Conservation (phyloP, 331 rosid genomes). For the Quercus lobata region DNA sequence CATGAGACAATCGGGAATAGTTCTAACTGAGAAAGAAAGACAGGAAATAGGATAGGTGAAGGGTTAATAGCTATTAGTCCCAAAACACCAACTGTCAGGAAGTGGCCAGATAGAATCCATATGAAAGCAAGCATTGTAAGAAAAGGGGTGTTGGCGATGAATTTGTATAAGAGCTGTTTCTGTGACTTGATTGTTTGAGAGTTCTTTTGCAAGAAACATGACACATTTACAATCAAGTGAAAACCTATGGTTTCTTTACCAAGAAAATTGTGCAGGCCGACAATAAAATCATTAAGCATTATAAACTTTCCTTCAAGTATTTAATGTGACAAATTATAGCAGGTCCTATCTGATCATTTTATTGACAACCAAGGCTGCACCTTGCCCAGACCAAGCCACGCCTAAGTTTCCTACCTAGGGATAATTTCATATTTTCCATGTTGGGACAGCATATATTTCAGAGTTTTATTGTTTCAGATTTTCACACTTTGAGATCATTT, state of each 20-base stretch:
- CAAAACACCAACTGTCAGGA: neutral
- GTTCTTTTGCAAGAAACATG: neutral
- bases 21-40: neutral
- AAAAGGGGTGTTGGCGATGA: neutral
- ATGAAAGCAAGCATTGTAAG: neutral
- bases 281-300: neutral
- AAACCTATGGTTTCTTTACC: neutral
- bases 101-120: neutral
- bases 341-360: neutral
- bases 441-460: no score
- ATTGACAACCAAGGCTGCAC: neutral
- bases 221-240: neutral
- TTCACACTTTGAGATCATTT: no score
- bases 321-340: neutral
- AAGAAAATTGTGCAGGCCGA: neutral
- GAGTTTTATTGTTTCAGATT: no score
- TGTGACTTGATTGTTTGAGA: neutral
- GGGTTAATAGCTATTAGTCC: neutral
- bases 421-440: no score
- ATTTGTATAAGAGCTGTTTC: neutral
- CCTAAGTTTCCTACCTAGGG: neutral
- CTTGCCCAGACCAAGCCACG: neutral
- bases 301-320: neutral
- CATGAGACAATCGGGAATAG: neutral
- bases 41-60: neutral